phyloP scores from a whole-genome alignment of 1,284 basidiomycete genomes.

The Ustilago lituana region DNA sequence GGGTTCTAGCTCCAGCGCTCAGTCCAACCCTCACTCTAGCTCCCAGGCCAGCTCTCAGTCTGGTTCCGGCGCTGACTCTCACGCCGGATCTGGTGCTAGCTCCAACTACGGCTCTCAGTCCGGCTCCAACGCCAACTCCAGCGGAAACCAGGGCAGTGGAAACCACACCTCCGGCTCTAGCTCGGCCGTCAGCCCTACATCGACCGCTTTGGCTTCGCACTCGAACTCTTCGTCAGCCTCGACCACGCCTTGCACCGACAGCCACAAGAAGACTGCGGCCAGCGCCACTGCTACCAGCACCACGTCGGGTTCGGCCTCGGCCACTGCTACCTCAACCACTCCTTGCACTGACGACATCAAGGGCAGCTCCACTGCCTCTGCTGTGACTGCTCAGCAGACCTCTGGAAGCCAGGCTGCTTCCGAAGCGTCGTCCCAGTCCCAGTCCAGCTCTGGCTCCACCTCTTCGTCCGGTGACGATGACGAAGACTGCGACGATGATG shows the following conservation, averaged over 20 bases:
- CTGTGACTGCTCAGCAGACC: slow-evolving; percentile 14
- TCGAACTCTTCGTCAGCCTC: slow-evolving; percentile 11
- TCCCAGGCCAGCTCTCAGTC: slow-evolving; percentile 12
- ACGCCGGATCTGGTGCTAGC: not conserved
- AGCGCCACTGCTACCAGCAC: not conserved
- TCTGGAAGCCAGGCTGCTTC: slow-evolving; percentile 13
- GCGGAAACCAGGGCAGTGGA: too few species aligned
- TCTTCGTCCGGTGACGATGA: slow-evolving; percentile 5
- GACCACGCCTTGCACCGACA: slow-evolving; percentile 22
- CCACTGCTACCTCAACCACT: not conserved
- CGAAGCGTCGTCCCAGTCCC: slow-evolving; percentile 1
- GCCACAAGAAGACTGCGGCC: slow-evolving; percentile 15
- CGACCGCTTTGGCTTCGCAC: not conserved
- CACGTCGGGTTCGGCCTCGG: not conserved
- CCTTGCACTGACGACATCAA: slow-evolving; percentile 9
- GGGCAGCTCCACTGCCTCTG: slow-evolving; percentile 12
- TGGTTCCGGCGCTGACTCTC: not conserved
- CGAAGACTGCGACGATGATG: slow-evolving; percentile 23
- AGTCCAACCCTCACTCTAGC: slow-evolving; percentile 13
- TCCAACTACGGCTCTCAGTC: slow-evolving; percentile 8
- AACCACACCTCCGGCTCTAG: slow-evolving; percentile 1
- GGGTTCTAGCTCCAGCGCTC: not conserved
- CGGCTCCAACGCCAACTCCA: slow-evolving; percentile 9
- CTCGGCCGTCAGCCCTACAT: slow-evolving; percentile 2
- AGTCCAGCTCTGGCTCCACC: not conserved